phyloP scores from a whole-genome alignment of 345 rosid species.

The Reutealis trisperma region DNA sequence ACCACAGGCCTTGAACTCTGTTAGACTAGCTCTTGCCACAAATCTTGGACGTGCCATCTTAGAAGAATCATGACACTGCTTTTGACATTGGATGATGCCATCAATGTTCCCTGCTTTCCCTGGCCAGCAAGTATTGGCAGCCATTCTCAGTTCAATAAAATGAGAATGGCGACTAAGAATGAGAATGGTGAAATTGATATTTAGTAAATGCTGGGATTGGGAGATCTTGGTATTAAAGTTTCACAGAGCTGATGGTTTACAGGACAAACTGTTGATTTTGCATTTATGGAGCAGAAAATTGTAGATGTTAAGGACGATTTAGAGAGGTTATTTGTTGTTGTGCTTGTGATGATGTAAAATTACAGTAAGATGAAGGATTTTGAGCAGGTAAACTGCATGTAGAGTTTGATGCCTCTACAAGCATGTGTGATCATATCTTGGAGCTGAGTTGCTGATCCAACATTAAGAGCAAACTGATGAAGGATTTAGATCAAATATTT shows the following conservation, averaged over 20 bases:
- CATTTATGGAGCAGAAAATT: not conserved
- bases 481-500: not conserved
- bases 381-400: not conserved
- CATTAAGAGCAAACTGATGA: not conserved
- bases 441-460: too few species aligned
- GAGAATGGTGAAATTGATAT: not conserved
- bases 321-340: too few species aligned
- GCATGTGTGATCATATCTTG: too few species aligned
- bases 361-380: not conserved
- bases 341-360: not conserved
- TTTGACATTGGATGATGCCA: not conserved
- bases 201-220: not conserved
- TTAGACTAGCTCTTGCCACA: conserved; percentile 77
- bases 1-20: conserved; percentile 57
- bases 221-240: not conserved
- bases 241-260: not conserved
- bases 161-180: not conserved
- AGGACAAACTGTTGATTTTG: not conserved
- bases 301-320: not conserved
- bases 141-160: not conserved
- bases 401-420: not conserved
- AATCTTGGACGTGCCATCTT: conserved; percentile 85
- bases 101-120: not conserved
- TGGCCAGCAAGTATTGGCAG: not conserved
- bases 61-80: conserved; percentile 46